These are phyloP conservation scores for Arabidopsis hybrid DNA, from an alignment of 441 rosid species.

Conservation along the genomic window DNA sequence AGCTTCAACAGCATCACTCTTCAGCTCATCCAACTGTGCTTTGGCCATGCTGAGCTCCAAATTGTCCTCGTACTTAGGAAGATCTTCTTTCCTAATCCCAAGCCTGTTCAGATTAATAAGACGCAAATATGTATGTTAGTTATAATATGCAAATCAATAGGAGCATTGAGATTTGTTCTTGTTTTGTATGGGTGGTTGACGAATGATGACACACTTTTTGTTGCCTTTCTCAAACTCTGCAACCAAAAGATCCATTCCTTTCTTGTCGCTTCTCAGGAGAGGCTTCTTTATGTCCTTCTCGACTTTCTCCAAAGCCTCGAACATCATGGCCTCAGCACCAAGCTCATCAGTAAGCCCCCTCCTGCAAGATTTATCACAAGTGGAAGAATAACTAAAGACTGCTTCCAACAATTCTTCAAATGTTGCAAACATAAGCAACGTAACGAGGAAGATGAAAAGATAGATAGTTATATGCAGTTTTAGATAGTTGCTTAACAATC, in stretches of 20 bases:
- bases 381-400: conserved; percentile 6
- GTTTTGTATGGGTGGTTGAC: background rate
- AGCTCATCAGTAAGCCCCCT: conserved; percentile 82
- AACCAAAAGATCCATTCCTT: conserved; percentile 84
- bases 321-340: conserved; percentile 96
- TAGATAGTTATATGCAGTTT: background rate
- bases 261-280: conserved; percentile 90
- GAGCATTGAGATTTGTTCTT: background rate
- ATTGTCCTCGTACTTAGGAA: conserved; percentile 89
- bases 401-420: background rate
- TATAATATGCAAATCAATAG: background rate
- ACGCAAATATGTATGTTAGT: conserved; percentile 14
- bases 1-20: conserved; percentile 86
- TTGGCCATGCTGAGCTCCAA: conserved; percentile 84
- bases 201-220: conserved; percentile 66
- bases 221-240: conserved; percentile 96
- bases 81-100: conserved; percentile 85
- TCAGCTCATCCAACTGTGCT: conserved; percentile 89
- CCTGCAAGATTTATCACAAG: conserved; percentile 52
- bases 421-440: background rate
- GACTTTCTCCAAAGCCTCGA: conserved; percentile 93
- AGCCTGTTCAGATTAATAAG: conserved; percentile 57
- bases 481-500: background rate
- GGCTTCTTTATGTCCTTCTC: conserved; percentile 94
- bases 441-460: background rate